Percentiles rank a stretch among this genome's conserved stretches.
Conservation (phyloP, 2,329 filamentous ascomycete species). For the Aspergillus arachidicola region DNA sequence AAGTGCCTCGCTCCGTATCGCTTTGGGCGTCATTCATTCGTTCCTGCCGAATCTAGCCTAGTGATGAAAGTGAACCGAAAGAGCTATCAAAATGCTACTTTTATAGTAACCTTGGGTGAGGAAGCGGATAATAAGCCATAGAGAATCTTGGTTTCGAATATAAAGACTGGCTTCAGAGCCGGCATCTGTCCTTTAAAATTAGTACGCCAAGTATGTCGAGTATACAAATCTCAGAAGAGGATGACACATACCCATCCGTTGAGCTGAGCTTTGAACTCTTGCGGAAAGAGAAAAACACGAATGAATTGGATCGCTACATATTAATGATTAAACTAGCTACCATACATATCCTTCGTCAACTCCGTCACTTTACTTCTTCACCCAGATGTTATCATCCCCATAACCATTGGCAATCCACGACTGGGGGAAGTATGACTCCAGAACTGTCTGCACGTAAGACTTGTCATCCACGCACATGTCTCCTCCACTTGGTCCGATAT, state of each 20-base stretch:
- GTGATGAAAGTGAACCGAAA: background rate
- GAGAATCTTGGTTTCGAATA: too few relatives aligned
- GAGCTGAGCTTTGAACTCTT: background rate
- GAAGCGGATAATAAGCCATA: background rate
- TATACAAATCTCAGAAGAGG: background rate
- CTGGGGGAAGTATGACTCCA: slow-evolving; percentile 26
- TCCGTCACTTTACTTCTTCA: background rate
- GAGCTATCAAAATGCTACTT: background rate
- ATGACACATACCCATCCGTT: background rate
- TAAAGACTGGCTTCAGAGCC: background rate
- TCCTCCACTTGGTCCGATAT: slow-evolving; percentile 31
- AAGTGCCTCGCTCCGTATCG: background rate
- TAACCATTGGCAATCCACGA: slow-evolving; percentile 29
- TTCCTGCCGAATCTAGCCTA: background rate
- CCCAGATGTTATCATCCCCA: slow-evolving; percentile 24
- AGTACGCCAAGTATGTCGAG: background rate
- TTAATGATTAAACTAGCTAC: background rate
- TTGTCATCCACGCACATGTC: slow-evolving; percentile 33
- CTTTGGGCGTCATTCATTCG: background rate
- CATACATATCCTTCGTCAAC: background rate
- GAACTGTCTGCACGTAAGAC: slow-evolving; percentile 25
- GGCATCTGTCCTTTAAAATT: background rate
- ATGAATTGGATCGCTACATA: background rate
- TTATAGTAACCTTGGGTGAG: background rate
- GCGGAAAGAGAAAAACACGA: too few relatives aligned